Percentiles rank a stretch among this genome's conserved stretches.
These are phyloP conservation scores for Paramecium primaurelia DNA, from an alignment of 73 alveolate genomes.

Conservation along the genomic window DNA sequence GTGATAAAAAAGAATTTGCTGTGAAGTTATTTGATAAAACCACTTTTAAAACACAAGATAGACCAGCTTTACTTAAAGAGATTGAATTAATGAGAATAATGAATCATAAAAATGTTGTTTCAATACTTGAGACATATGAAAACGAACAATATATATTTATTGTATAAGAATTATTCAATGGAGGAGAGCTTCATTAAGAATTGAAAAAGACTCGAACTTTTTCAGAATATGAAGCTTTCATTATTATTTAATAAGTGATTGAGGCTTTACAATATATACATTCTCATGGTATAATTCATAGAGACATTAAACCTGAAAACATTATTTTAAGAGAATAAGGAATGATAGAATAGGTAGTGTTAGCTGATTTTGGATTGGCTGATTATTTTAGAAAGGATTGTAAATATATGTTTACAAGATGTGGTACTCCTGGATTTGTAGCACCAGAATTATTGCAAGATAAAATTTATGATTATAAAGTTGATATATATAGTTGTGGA, in stretches of 20 bases:
- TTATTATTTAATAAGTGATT: conserved; percentile 49
- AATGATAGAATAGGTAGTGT: conserved; percentile 67
- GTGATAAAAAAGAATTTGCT: conserved; percentile 4
- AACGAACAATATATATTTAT: conserved; percentile 65
- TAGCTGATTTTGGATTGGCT: conserved; percentile 88
- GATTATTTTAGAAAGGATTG: conserved; percentile 60
- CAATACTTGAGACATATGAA: conserved; percentile 64
- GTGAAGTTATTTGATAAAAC: conserved; percentile 38
- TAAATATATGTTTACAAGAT: conserved; percentile 61
- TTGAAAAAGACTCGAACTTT: conserved; percentile 34
- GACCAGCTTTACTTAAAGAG: conserved; percentile 32
- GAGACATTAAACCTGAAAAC: conserved; percentile 90
- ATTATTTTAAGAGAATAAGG: conserved; percentile 68
- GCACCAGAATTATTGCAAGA: conserved; percentile 74
- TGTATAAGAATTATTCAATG: conserved; percentile 59
- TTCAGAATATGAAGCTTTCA: conserved; percentile 43
- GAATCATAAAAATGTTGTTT: not conserved
- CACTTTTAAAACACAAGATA: not conserved
- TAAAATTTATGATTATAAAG: conserved; percentile 66
- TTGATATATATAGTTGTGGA: conserved; percentile 75
- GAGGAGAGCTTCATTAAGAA: conserved; percentile 67
- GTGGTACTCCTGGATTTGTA: conserved; percentile 78
- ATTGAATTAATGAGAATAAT: not conserved
- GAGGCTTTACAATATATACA: conserved; percentile 70
- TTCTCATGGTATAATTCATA: conserved; percentile 75